Conservation (phyloP, 768 basidiomycete genomes). For the Calvatia gigantea region DNA sequence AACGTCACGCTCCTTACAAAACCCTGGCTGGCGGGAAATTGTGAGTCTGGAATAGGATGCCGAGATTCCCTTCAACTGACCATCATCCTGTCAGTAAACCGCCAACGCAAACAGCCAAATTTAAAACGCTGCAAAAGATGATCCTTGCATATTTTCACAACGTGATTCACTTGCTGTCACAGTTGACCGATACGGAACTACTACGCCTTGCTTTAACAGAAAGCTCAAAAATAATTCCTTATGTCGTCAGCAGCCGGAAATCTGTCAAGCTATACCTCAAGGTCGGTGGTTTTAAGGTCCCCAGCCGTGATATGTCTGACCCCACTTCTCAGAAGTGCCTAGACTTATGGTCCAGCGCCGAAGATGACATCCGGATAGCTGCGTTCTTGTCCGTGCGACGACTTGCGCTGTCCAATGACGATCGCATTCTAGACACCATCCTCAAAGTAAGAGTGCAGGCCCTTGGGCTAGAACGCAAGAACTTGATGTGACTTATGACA, state of each 20-base stretch:
- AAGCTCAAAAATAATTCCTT: conserved; percentile 87
- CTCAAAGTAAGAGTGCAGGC: conserved; percentile 62
- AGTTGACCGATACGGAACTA: conserved; percentile 65
- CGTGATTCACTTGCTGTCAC: conserved; percentile 71
- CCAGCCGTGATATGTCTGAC: conserved; percentile 7
- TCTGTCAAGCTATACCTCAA: conserved; percentile 86
- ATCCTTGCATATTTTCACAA: conserved; percentile 90
- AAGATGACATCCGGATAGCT: conserved; percentile 80
- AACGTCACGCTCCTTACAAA: conserved; percentile 88
- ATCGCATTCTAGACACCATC: conserved; percentile 77
- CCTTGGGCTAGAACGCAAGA: neutral
- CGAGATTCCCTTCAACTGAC: conserved; percentile 1
- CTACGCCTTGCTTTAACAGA: conserved; percentile 74
- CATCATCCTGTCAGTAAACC: conserved; percentile 58
- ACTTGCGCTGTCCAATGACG: conserved; percentile 75
- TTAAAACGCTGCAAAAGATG: conserved; percentile 81
- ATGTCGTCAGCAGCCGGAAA: conserved; percentile 80
- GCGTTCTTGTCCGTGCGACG: conserved; percentile 83
- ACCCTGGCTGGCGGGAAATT: conserved; percentile 78
- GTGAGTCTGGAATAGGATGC: conserved; percentile 41
- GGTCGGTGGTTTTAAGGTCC: conserved; percentile 32
- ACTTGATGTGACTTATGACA: neutral
- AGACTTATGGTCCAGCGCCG: conserved; percentile 76
- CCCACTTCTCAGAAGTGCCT: conserved; percentile 61
- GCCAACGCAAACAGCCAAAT: conserved; percentile 75